Conservation (phyloP, 768 basidiomycete genomes). For the Xanthoconium purpureum region DNA sequence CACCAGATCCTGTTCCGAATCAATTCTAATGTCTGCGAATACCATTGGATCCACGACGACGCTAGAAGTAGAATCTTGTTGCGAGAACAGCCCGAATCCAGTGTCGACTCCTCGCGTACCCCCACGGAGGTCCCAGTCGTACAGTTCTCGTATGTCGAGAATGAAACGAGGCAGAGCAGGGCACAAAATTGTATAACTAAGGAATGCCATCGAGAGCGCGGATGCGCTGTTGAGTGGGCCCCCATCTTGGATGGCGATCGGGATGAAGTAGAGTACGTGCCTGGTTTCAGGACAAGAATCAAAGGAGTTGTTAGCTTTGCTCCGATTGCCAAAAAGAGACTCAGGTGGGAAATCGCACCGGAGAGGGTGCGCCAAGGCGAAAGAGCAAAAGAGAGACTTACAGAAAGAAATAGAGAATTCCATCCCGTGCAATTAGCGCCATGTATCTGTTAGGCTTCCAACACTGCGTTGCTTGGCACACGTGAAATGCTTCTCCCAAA, state of each 20-base stretch:
- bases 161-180: not conserved
- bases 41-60: too few species aligned
- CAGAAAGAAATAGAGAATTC: not conserved
- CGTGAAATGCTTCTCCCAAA: not conserved
- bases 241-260: not conserved
- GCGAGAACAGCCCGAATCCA: not conserved
- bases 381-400: not conserved
- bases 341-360: too few species aligned
- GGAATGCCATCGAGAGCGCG: not conserved
- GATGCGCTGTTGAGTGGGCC: not conserved
- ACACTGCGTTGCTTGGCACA: not conserved
- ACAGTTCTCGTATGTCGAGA: not conserved
- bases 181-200: not conserved
- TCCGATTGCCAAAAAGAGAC: too few species aligned
- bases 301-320: not conserved
- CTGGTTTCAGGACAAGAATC: too few species aligned
- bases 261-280: not conserved
- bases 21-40: too few species aligned
- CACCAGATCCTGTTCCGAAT: too few species aligned
- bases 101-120: not conserved
- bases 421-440: not conserved
- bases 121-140: not conserved
- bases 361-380: not conserved
- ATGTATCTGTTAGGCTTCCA: not conserved
- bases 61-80: too few species aligned